phyloP scores from a whole-genome alignment of 2,329 filamentous ascomycete species.

The Dothideomycetes sp. region DNA sequence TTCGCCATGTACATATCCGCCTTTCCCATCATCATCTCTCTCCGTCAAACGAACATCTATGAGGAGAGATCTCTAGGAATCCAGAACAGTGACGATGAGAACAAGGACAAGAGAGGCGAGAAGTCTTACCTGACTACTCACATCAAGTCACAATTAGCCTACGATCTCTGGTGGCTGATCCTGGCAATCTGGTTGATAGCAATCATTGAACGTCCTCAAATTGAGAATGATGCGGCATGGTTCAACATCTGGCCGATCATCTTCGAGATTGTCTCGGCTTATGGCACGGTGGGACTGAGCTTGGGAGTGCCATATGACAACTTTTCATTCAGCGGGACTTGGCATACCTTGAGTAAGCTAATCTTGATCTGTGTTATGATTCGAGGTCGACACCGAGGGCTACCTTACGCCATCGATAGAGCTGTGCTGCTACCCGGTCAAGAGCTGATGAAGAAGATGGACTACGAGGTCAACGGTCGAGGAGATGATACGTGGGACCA shows the following conservation, averaged over 20 bases:
- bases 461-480: slow-evolving; percentile 20
- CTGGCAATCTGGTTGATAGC: slow-evolving; percentile 32
- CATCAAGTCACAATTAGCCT: slow-evolving; percentile 27
- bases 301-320: slow-evolving; percentile 32
- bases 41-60: slow-evolving; percentile 63
- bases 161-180: slow-evolving; percentile 34
- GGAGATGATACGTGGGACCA: neutral
- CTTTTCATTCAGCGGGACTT: slow-evolving; percentile 36
- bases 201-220: slow-evolving; percentile 25
- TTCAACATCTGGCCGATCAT: slow-evolving; percentile 32
- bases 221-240: slow-evolving; percentile 14
- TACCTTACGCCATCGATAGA: slow-evolving; percentile 42
- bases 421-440: slow-evolving; percentile 27
- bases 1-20: slow-evolving; percentile 60
- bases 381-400: slow-evolving; percentile 41
- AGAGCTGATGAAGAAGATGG: slow-evolving; percentile 28
- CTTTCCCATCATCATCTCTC: slow-evolving; percentile 54
- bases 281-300: slow-evolving; percentile 21
- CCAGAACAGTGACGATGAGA: slow-evolving; percentile 42
- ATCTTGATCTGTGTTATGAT: slow-evolving; percentile 44
- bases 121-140: slow-evolving; percentile 39
- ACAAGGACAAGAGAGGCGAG: slow-evolving; percentile 48
- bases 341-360: slow-evolving; percentile 40
- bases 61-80: slow-evolving; percentile 59
- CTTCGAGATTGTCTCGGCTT: slow-evolving; percentile 31